Evolutionary conservation across 352 stramenopile species (phyloP).

Genomic region (Phytophthora palmivora): DNA sequence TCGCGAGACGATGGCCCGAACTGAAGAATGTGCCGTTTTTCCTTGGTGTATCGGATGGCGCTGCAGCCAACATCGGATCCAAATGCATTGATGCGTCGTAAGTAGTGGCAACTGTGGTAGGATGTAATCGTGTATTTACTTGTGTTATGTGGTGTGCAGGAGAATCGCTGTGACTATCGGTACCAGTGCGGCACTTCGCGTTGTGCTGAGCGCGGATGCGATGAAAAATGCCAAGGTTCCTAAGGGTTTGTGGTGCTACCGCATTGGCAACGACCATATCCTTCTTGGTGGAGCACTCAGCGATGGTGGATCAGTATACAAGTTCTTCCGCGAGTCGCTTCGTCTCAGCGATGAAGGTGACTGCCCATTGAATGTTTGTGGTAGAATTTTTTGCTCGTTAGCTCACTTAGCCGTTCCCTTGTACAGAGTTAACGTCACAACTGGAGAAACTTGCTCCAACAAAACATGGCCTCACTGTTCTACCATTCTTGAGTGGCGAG

Average conservation of each 20-base stretch:
- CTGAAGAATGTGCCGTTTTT: conserved; percentile 78
- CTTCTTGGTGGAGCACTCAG: conserved; percentile 95
- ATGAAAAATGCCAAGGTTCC: conserved; percentile 78
- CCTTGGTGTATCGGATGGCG: conserved; percentile 93
- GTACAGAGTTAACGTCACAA: conserved; percentile 31
- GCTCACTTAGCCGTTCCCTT: conserved; percentile 1
- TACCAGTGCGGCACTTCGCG: conserved; percentile 92
- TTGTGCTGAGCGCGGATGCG: conserved; percentile 72
- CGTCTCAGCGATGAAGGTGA: conserved; percentile 54
- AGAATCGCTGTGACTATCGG: conserved; percentile 95
- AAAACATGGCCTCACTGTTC: conserved; percentile 80
- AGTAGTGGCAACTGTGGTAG: conserved; percentile 10
- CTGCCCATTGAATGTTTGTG: background rate
- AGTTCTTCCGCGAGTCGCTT: conserved; percentile 90
- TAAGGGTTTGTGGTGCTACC: conserved; percentile 95
- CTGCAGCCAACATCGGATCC: conserved; percentile 94
- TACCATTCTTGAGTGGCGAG: conserved; percentile 95
- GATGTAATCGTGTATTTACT: conserved; percentile 8
- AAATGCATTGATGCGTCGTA: conserved; percentile 89
- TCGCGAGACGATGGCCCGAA: conserved; percentile 81
- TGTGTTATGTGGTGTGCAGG: conserved; percentile 25
- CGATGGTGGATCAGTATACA: conserved; percentile 95
- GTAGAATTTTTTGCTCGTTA: background rate
- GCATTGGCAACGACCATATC: conserved; percentile 83
- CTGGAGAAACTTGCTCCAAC: conserved; percentile 62